Conservation (phyloP, 495 filamentous ascomycete species). For the Penicillium cinerascens region DNA sequence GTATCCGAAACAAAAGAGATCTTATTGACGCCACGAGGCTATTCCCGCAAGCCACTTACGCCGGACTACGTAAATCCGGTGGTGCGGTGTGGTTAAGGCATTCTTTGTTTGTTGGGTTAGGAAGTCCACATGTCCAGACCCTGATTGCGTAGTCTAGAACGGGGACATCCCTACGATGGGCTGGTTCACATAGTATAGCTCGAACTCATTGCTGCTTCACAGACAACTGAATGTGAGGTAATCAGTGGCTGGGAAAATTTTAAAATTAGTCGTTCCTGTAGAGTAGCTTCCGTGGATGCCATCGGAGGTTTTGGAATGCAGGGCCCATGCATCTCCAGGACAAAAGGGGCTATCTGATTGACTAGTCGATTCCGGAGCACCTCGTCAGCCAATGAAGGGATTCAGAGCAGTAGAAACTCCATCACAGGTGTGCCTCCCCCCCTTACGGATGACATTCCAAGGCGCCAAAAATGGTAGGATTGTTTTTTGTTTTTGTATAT, state of each 20-base stretch:
- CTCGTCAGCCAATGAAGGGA: constrained; percentile 10
- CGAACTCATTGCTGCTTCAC: no score
- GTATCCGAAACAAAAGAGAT: no score
- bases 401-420: not conserved
- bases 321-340: constrained; percentile 8
- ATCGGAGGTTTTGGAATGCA: constrained; percentile 17
- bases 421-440: constrained; percentile 3
- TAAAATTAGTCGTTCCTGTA: not conserved
- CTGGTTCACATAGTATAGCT: no score
- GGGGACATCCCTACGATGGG: no score
- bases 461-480: constrained; percentile 7
- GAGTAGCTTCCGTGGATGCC: constrained; percentile 19
- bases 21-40: no score
- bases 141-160: no score
- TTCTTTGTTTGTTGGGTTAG: no score
- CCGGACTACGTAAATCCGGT: no score
- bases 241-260: not conserved
- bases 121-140: no score
- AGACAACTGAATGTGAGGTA: no score
- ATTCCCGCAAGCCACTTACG: no score
- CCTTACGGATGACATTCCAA: constrained; percentile 24
- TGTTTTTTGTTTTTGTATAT: constrained; percentile 19
- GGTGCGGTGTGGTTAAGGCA: no score
- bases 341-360: constrained; percentile 17
- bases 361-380: constrained; percentile 9